Evolutionary conservation across 768 basidiomycete species (phyloP).

Genomic region (Mycena pura): DNA sequence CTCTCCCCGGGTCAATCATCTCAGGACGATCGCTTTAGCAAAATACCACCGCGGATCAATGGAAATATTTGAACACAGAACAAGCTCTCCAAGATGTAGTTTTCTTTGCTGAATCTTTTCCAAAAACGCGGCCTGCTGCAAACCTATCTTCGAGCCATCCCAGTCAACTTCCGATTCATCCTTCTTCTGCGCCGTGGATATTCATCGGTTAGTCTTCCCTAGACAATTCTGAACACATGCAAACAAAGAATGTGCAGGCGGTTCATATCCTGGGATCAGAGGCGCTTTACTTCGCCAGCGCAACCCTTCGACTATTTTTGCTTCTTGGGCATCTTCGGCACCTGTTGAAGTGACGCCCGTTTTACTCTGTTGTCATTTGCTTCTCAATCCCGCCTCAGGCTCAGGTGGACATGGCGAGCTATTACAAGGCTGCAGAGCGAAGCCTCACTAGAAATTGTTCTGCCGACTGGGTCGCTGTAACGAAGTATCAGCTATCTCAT

Average conservation of each 20-base stretch:
- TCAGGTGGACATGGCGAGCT: conserved; percentile 56
- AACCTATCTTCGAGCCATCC: conserved; percentile 21
- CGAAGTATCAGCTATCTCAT: conserved; percentile 34
- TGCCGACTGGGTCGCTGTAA: conserved; percentile 58
- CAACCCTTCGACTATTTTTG: conserved; percentile 53
- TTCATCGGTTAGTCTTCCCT: too few relatives aligned
- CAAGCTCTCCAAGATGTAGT: conserved; percentile 58
- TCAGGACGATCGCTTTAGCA: not conserved
- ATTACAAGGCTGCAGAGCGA: conserved; percentile 57
- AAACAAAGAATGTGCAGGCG: too few relatives aligned
- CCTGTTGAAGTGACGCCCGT: conserved; percentile 39
- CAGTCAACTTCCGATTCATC: conserved; percentile 40
- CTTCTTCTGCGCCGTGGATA: conserved; percentile 52
- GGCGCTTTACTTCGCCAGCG: conserved; percentile 52
- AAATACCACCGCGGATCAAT: conserved; percentile 53
- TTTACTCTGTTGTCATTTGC: not conserved
- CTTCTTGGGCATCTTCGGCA: conserved; percentile 57
- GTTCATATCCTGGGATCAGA: conserved; percentile 56
- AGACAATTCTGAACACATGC: too few relatives aligned
- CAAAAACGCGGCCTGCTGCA: conserved; percentile 3
- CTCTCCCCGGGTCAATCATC: not conserved
- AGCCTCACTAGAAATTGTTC: conserved; percentile 58
- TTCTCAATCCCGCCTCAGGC: conserved; percentile 34
- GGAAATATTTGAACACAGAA: conserved; percentile 55
- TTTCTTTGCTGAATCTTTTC: conserved; percentile 53